phyloP scores from a whole-genome alignment of 352 stramenopile genomes.

The Globisporangium abappressorium region DNA sequence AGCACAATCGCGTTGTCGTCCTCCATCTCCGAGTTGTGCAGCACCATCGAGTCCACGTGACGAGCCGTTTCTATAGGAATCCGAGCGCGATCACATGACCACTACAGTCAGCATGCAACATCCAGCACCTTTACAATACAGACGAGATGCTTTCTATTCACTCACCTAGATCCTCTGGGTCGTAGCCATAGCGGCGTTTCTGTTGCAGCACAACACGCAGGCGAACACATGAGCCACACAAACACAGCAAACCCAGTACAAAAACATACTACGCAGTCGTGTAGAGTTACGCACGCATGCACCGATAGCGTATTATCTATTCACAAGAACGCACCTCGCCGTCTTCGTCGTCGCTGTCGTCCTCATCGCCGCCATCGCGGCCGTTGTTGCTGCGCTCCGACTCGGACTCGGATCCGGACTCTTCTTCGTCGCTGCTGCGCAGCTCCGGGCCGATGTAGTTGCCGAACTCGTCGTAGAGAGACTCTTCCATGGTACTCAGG shows the following conservation, averaged over 20 bases:
- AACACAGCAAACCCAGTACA: background rate
- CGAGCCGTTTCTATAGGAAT: constrained; percentile 19
- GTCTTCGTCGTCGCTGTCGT: constrained; percentile 48
- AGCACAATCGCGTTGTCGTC: constrained; percentile 95
- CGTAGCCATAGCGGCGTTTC: constrained; percentile 17
- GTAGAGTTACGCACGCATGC: constrained; percentile 5
- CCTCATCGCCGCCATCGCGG: constrained; percentile 12
- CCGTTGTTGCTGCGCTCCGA: constrained; percentile 24
- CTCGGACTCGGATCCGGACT: constrained; percentile 55
- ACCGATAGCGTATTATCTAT: background rate
- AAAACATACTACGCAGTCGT: background rate
- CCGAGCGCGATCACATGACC: background rate
- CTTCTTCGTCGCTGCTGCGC: constrained; percentile 73
- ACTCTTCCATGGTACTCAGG: constrained; percentile 84
- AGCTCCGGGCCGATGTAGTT: constrained; percentile 99
- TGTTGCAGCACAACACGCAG: background rate
- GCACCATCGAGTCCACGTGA: constrained; percentile 44
- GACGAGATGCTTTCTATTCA: background rate
- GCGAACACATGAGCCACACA: background rate
- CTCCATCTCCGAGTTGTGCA: constrained; percentile 47
- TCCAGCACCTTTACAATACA: background rate
- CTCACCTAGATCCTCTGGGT: constrained; percentile 19
- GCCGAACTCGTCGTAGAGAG: constrained; percentile 99
- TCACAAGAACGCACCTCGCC: constrained; percentile 13
- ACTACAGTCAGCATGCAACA: background rate